Base-by-base conservation (phyloP, 1,284 basidiomycete genomes). In the Rhizopogon parksii region DNA sequence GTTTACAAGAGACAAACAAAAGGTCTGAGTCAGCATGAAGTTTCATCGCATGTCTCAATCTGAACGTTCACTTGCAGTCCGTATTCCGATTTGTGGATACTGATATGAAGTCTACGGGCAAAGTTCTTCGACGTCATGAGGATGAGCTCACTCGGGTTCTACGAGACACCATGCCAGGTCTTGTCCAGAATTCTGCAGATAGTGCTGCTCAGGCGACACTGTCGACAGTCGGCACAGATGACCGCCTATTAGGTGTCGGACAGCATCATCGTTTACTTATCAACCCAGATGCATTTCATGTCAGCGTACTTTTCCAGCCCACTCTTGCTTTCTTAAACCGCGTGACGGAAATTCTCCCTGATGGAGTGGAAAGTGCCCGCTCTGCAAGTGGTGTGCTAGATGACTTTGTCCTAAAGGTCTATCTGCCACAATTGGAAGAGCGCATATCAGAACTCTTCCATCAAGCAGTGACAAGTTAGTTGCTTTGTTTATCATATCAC, bases 401-500 rank as follows among this genome's bases (percentile, higher is more conserved):
- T 56, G 93, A 98, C 51, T 99, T 99, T 65, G 94, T 99, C 6
- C 75, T 92, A 49, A 88, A 88, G 55, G 86, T 94, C 0, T 99
- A 97, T 71, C 71, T 99, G 38, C 95, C 95, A 0, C 93, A 96
- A 66, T 71, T 99, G 53, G 95, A 98, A 68, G 95, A 98, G 60
- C 95, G 94, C 68, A 92, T 97, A 37, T 85, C 89, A 0, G 75
- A 81, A 47, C 73, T 95, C 30, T 97, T 97, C 70, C 91, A 92
- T 64, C 80, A 88, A 51, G 83, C 91, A 11, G 83, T 95, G 3
- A 84, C 85, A 15, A 84, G 91, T 88, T 67, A 42, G 71, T 62
- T 21, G n/a, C 35, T 50, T 52, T 39, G 17, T 35, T 39, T 42
- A 34, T 45, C 43, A 2, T 49, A 30, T 47, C 17, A 6, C 39